These are phyloP conservation scores for Martiniozyma asiatica DNA, from an alignment of 1,139 yeast species.

Conservation along the genomic window DNA sequence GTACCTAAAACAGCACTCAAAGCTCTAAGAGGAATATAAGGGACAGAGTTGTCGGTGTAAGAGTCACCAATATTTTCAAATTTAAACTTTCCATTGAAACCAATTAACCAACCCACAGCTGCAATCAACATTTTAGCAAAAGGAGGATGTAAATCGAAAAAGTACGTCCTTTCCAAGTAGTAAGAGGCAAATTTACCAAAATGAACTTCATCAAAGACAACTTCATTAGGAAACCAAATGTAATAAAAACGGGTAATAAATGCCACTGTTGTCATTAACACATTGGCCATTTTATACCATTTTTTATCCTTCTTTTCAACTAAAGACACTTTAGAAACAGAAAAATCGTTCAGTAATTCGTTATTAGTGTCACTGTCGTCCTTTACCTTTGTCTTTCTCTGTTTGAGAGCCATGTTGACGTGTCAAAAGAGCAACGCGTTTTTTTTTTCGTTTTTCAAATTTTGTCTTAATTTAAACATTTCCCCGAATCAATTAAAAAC, in stretches of 20 bases:
- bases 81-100: constrained; percentile 83
- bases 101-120: constrained; percentile 74
- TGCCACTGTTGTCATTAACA: constrained; percentile 51
- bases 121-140: constrained; percentile 92
- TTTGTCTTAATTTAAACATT: too few species aligned
- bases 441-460: too few species aligned
- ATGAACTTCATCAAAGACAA: constrained; percentile 97
- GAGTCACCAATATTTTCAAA: constrained; percentile 85
- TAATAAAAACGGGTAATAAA: constrained; percentile 59
- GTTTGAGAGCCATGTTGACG: too few species aligned
- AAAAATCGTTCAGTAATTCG: too few species aligned
- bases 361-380: too few species aligned
- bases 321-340: too few species aligned
- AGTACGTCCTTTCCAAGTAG: constrained; percentile 71
- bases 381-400: too few species aligned
- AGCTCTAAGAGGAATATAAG: constrained; percentile 78
- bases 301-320: constrained; percentile 5
- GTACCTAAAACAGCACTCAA: constrained; percentile 77
- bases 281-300: constrained; percentile 32
- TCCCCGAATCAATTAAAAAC: too few species aligned
- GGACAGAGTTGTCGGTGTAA: constrained; percentile 66
- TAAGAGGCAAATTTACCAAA: constrained; percentile 93
- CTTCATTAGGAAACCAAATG: constrained; percentile 67
- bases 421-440: too few species aligned
- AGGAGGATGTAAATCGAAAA: constrained; percentile 96